phyloP scores from a whole-genome alignment of 495 filamentous ascomycete genomes.

The Penicillium steckii region DNA sequence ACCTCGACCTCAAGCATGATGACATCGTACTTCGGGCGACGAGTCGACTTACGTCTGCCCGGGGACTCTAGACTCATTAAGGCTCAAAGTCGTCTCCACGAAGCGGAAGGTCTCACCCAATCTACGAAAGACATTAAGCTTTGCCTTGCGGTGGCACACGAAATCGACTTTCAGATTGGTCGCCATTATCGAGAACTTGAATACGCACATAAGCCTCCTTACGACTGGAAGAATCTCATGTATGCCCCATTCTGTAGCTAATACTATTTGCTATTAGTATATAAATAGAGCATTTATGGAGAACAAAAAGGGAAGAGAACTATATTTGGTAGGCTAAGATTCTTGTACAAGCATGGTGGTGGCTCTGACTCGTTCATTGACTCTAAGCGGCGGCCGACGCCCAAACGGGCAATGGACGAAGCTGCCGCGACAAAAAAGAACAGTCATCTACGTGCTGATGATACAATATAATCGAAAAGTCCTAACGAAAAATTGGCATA shows the following conservation, averaged over 20 bases:
- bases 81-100: not conserved
- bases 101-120: not conserved
- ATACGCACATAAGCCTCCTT: not conserved
- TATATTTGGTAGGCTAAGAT: too few relatives aligned
- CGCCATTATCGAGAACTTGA: not conserved
- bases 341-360: too few relatives aligned
- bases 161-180: not conserved
- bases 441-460: too few relatives aligned
- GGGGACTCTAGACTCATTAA: not conserved
- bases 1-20: not conserved
- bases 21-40: not conserved
- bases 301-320: too few relatives aligned
- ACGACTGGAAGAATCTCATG: not conserved
- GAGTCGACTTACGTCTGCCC: not conserved
- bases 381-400: too few relatives aligned
- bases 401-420: too few relatives aligned
- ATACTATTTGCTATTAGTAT: too few relatives aligned
- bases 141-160: not conserved
- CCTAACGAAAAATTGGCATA: too few relatives aligned
- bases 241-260: not conserved
- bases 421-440: too few relatives aligned
- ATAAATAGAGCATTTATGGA: too few relatives aligned
- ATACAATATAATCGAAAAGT: too few relatives aligned
- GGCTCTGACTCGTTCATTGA: too few relatives aligned
- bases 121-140: not conserved